Percentiles rank a stretch among this genome's conserved stretches.
Conservation (phyloP, 2,329 filamentous ascomycete genomes). For the Cladosporium sp. region DNA sequence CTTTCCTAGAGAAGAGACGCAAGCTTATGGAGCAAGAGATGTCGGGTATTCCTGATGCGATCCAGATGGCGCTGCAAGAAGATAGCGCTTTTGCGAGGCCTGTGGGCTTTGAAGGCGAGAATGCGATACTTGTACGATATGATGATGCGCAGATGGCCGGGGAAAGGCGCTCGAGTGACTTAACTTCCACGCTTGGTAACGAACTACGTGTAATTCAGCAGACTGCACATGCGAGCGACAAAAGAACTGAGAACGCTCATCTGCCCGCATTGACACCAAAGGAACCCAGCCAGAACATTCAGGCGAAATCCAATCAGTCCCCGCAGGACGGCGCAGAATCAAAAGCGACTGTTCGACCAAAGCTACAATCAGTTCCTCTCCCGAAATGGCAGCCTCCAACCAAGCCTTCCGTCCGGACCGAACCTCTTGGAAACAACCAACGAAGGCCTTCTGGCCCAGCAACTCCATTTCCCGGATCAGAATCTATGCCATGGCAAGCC, state of each 20-base stretch:
- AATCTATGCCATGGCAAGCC: neutral
- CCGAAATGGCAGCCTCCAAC: conserved; percentile 16
- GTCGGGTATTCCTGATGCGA: neutral
- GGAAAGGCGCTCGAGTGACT: neutral
- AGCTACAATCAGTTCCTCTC: neutral
- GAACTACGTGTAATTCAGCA: neutral
- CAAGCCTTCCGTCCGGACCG: conserved; percentile 1
- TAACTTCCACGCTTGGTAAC: neutral
- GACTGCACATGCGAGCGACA: neutral
- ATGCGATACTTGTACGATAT: neutral
- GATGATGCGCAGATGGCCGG: neutral
- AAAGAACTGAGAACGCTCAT: neutral
- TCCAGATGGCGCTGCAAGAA: neutral
- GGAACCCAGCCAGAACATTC: neutral
- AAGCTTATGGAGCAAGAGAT: conserved; percentile 10
- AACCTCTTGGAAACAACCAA: conserved; percentile 11
- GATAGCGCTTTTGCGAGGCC: neutral
- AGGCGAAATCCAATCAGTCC: neutral
- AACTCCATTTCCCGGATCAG: conserved; percentile 14
- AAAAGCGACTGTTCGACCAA: neutral
- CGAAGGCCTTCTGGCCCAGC: conserved; percentile 11
- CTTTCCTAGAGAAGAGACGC: conserved; percentile 4
- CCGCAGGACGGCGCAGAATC: neutral
- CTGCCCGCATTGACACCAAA: neutral
- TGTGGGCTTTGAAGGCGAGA: neutral